A percentile compares a stretch with the other conserved stretches of the same genome.
Evolutionary conservation across 106 monocot species (phyloP).

Genomic region (Xerophyta viscosa): DNA sequence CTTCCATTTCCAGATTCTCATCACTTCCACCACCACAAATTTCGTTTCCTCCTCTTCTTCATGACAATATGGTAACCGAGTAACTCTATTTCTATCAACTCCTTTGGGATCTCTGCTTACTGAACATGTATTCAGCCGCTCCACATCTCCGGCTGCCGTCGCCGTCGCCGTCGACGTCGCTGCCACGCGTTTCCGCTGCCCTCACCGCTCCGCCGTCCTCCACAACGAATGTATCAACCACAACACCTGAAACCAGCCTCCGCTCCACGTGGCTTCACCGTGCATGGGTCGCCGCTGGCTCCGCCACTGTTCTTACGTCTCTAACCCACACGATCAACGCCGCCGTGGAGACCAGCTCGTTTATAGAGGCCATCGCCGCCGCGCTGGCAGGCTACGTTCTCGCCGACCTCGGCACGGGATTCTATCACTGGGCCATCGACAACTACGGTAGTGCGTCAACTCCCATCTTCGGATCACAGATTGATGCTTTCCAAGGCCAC

Average conservation of each 20-base stretch:
- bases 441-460: constrained; percentile 74
- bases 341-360: constrained; percentile 3
- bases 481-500: constrained; percentile 84
- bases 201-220: not conserved
- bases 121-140: not conserved
- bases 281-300: constrained; percentile 43
- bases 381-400: constrained; percentile 29
- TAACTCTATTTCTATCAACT: too few species aligned
- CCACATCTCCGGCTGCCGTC: not conserved
- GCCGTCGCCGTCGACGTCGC: too few species aligned
- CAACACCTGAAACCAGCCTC: constrained; percentile 15
- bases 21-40: not conserved
- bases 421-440: constrained; percentile 82
- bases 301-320: constrained; percentile 24
- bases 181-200: not conserved
- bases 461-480: constrained; percentile 61
- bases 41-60: too few species aligned
- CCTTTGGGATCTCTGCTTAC: too few species aligned
- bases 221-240: not conserved
- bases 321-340: constrained; percentile 17
- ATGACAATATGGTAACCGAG: too few species aligned
- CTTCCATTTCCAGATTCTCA: not conserved
- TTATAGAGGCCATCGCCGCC: constrained; percentile 17
- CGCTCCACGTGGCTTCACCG: constrained; percentile 54
- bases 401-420: constrained; percentile 66